These are phyloP conservation scores for Kodamaea kaohsiungensis DNA, from an alignment of 805 yeast species.

Conservation along the genomic window DNA sequence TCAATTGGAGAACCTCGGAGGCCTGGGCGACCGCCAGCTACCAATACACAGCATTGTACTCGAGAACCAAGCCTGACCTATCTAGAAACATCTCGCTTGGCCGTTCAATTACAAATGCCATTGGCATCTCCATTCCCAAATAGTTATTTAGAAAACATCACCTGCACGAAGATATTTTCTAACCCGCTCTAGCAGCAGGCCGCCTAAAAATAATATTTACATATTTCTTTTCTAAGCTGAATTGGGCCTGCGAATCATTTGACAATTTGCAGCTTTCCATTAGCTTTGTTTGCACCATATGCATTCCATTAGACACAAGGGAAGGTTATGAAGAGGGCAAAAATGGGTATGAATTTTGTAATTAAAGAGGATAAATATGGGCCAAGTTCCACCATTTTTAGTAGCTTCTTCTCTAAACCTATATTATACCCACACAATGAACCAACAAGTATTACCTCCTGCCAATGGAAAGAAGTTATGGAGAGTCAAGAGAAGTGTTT, in stretches of 20 bases:
- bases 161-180: neutral
- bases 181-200: neutral
- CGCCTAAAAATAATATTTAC: conserved; percentile 4
- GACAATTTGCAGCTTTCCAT: conserved; percentile 9
- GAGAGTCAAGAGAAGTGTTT: conserved; percentile 40
- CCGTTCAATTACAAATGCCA: neutral
- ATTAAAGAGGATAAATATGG: conserved; percentile 1
- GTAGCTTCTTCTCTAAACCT: neutral
- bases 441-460: conserved; percentile 30
- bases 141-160: neutral
- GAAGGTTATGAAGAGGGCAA: conserved; percentile 3
- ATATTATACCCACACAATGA: conserved; percentile 3
- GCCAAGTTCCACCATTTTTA: neutral
- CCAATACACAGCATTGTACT: neutral
- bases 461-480: conserved; percentile 47
- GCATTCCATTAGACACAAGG: conserved; percentile 7
- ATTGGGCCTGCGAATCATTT: conserved; percentile 8
- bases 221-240: conserved; percentile 2
- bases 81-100: neutral
- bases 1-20: neutral
- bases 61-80: neutral
- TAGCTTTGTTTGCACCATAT: conserved; percentile 4
- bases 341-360: conserved; percentile 1
- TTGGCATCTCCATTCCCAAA: neutral
- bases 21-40: neutral